Evolutionary conservation across 2,329 filamentous ascomycete genomes (phyloP).

Genomic region (Metarhizium guizhouense): DNA sequence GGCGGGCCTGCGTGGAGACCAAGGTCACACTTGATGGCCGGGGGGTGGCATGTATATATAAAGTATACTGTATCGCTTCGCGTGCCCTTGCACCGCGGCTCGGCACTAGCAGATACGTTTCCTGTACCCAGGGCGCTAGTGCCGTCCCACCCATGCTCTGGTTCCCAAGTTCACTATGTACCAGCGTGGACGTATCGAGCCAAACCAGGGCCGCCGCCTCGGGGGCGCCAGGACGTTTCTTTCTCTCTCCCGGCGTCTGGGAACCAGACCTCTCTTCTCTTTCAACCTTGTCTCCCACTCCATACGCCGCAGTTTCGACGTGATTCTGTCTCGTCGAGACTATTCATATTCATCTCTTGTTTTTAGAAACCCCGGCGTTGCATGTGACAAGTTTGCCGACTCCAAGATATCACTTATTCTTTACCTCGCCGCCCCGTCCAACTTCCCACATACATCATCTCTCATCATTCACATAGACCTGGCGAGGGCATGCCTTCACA

Average conservation of each 20-base stretch:
- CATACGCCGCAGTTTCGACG: conserved; percentile 16
- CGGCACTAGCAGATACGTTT: conserved; percentile 17
- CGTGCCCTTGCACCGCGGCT: background rate
- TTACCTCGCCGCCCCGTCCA: background rate
- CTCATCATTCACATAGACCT: conserved; percentile 8
- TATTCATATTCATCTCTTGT: conserved; percentile 6
- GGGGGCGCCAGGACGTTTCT: conserved; percentile 29
- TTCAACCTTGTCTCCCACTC: conserved; percentile 24
- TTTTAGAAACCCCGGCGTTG: background rate
- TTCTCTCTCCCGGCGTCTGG: conserved; percentile 25
- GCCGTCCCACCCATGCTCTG: conserved; percentile 27
- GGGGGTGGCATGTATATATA: conserved; percentile 23
- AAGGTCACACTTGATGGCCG: conserved; percentile 22
- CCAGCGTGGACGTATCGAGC: conserved; percentile 23
- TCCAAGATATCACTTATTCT: background rate
- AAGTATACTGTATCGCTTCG: conserved; percentile 16
- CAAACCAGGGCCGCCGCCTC: conserved; percentile 27
- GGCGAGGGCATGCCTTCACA: conserved; percentile 19
- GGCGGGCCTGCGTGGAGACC: conserved; percentile 28
- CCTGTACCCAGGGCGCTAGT: conserved; percentile 19
- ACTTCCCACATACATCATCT: background rate
- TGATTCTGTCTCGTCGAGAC: conserved; percentile 16
- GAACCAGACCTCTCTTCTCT: conserved; percentile 24
- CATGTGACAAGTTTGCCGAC: background rate
- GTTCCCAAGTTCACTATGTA: conserved; percentile 9